phyloP scores from a whole-genome alignment of 2,329 filamentous ascomycete genomes.

The Aspergillus phoenicis region DNA sequence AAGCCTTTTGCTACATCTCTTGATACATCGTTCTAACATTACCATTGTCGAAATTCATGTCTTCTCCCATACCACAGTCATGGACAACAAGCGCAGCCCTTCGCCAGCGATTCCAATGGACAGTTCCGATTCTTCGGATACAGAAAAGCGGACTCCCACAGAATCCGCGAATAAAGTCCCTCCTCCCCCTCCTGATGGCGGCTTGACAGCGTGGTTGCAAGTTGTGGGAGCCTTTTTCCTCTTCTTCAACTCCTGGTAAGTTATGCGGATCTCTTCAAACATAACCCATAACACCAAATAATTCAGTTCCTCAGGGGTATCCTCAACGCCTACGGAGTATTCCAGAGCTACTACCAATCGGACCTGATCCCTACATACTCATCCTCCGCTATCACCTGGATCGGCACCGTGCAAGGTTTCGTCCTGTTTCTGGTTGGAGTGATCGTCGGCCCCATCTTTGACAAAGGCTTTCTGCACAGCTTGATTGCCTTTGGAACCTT shows the following conservation, averaged over 20 bases:
- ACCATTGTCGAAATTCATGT: background rate
- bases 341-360: constrained; percentile 52
- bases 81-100: background rate
- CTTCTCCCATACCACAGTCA: background rate
- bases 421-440: constrained; percentile 51
- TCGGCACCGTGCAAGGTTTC: constrained; percentile 52
- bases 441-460: constrained; percentile 54
- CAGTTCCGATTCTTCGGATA: background rate
- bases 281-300: background rate
- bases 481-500: constrained; percentile 47
- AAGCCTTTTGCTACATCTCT: background rate
- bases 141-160: background rate
- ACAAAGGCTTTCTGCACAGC: constrained; percentile 47
- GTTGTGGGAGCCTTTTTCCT: constrained; percentile 26
- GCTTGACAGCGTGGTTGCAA: constrained; percentile 25
- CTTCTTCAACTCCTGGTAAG: constrained; percentile 28
- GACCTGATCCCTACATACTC: constrained; percentile 36
- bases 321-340: constrained; percentile 52
- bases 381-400: constrained; percentile 52
- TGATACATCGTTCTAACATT: background rate
- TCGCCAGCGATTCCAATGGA: background rate
- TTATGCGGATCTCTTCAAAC: background rate
- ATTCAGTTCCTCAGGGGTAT: constrained; percentile 35
- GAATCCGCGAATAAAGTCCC: background rate
- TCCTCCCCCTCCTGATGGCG: constrained; percentile 22